Base-by-base conservation (phyloP, 495 filamentous ascomycete genomes). In the Hypoxylon lienhwacheense region DNA sequence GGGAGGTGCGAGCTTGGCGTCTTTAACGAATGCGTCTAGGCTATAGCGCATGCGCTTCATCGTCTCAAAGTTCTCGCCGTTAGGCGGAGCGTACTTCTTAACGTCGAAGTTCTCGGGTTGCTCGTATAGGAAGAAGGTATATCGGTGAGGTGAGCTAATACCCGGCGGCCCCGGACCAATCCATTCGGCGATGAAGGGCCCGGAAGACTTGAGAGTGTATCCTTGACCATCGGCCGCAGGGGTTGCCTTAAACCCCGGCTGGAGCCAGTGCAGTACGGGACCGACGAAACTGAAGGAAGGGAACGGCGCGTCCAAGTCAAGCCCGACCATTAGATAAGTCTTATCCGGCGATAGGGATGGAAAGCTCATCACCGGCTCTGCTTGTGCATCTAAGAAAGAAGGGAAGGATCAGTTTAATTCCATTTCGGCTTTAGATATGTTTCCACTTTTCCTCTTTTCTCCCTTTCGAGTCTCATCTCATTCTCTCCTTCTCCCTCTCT, bases 261-360 rank as follows among this genome's bases (percentile, higher is more conserved):
- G 76, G 12, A 77, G 72, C 77, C 76, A 79, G 21, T 78, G 60
- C n/a, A 73, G 64, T 39, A 85, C 69, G 36, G 82, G 75, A 1
- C 63, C 58, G 4, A 85, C 54, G 8, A 85, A 63, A 12, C 69
- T 59, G 25, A 77, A 75, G 8, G 71, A 73, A 0, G 77, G 72
- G 61, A 82, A 78, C 0, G 81, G 81, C 0, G 76, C 76, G 55
- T 81, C 80, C 33, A 80, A 67, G 42, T 82, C 81, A 16, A 83
- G 52, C 21, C 58, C 57, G 14, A 80, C 63, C 31, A 74, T 56
- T 12, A 83, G n/a, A 54, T 81, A 83, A 5, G 50, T 53, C 7
- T 60, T 49, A 17, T 54, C 49, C 16, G 56, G 45, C 2, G 56
- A 54, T 5, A 45, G 19, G 2, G 50, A 45, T n/a, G 56, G 21